Percentiles rank a stretch among this genome's conserved stretches.
Conservation (phyloP, 1,284 basidiomycete species). For the Mrakiaceae sp. region DNA sequence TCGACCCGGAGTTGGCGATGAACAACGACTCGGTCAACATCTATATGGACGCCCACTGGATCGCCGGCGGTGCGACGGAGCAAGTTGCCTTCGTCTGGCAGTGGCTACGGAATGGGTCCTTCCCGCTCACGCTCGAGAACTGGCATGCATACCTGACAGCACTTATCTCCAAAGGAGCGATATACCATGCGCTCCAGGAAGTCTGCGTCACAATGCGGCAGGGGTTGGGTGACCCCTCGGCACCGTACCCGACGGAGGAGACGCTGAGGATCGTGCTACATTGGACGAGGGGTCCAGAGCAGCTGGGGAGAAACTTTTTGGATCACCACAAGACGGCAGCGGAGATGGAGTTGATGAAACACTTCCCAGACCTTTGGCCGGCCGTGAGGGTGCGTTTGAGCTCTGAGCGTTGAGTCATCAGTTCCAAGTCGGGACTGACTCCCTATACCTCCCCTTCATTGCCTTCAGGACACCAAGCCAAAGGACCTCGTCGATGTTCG, state of each 20-base stretch:
- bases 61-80: not conserved
- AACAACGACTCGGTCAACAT: constrained; percentile 15
- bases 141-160: constrained; percentile 10
- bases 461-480: too few species aligned
- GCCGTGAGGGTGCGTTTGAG: too few species aligned
- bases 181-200: not conserved
- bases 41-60: not conserved
- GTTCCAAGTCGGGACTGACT: too few species aligned
- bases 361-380: too few species aligned
- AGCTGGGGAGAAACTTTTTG: too few species aligned
- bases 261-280: constrained; percentile 2
- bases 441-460: too few species aligned
- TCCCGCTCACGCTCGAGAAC: constrained; percentile 12
- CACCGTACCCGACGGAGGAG: constrained; percentile 10
- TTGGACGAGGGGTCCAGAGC: not conserved
- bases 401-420: too few species aligned
- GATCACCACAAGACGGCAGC: too few species aligned
- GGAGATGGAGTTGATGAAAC: too few species aligned
- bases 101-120: constrained; percentile 13
- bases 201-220: constrained; percentile 6
- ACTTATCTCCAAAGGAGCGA: constrained; percentile 3
- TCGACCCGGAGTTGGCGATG: constrained; percentile 1
- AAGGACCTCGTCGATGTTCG: too few species aligned
- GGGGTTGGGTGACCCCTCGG: constrained; percentile 5
- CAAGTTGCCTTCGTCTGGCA: not conserved